A percentile compares a stretch with the other conserved stretches of the same genome.
Conservation (phyloP, 495 filamentous ascomycete species). For the Zalerion maritima region DNA sequence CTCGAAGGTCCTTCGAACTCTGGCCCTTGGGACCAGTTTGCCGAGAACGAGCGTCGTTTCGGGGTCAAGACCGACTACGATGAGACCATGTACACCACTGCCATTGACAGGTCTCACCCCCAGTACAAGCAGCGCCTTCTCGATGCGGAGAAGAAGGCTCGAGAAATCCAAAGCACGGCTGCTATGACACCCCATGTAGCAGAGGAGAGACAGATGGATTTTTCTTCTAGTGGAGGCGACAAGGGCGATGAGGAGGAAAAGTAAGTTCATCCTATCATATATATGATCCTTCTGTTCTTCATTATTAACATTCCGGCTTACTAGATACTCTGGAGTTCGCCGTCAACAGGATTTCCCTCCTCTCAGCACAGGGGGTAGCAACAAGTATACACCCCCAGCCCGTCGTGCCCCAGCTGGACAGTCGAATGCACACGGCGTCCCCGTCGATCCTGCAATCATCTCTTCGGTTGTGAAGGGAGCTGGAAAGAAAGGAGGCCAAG, state of each 20-base stretch:
- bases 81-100: conserved; percentile 87
- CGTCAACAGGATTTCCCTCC: conserved; percentile 60
- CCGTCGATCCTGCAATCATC: conserved; percentile 71
- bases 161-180: conserved; percentile 68
- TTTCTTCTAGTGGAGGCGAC: conserved; percentile 38
- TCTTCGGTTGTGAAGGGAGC: conserved; percentile 48
- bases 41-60: conserved; percentile 73
- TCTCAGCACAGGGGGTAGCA: conserved; percentile 36
- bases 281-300: background rate
- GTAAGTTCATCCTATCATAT: conserved; percentile 30
- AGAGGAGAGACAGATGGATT: conserved; percentile 69
- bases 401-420: conserved; percentile 61
- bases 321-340: conserved; percentile 80
- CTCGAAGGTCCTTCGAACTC: conserved; percentile 41
- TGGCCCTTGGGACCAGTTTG: conserved; percentile 83
- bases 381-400: conserved; percentile 83
- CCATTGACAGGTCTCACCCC: conserved; percentile 69
- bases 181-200: conserved; percentile 64
- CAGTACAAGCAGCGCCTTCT: conserved; percentile 62
- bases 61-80: conserved; percentile 79
- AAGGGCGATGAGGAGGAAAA: conserved; percentile 74
- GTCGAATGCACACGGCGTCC: conserved; percentile 55
- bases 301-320: background rate
- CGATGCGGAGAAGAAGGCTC: conserved; percentile 67
- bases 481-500: conserved; percentile 24